Evolutionary conservation across 139 green algal genomes (phyloP), one percentile per base, ranked within the genome.

Genomic region (Klebsormidium nitens): DNA sequence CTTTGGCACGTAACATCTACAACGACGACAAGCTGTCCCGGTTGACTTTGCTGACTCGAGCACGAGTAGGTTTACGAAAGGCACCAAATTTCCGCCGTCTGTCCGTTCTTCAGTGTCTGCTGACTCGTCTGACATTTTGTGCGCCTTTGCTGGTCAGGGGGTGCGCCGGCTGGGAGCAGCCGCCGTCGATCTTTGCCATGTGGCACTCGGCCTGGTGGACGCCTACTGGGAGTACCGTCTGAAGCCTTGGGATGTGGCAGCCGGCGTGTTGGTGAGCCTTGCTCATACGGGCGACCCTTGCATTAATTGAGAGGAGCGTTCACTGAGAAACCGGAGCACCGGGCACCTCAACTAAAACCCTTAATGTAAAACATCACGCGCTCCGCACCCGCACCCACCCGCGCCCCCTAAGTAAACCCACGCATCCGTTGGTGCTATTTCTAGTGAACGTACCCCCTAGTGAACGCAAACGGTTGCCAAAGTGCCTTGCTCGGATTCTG

Each of bases 141-240:
- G 11, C 14, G 5, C 28, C n/a, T n/a, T n/a, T n/a, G n/a, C n/a
- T n/a, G n/a, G 40, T 2, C 69, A 77, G 70, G 76, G 76, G 2
- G 91, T 96, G 59, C 62, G 91, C 31, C 73, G 91, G 17, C 82
- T 95, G 26, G 91, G 91, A 1, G 88, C 91, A n/a, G 91, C 91
- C 17, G 83, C 90, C 4, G 86, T 96, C 31, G 90, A 96, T 76
- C 82, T 96, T 59, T 95, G 90, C 79, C 90, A 95, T 58, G 89
- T 96, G 42, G 89, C 87, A 19, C 69, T 88, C 14, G 89, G 87
- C 34, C 69, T 92, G 0, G 70, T 66, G 2, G 87, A 92, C 14
- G 87, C 65, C 11, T 92, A 88, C 67, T 92, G 87, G 86, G 87
- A 92, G 75, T 91, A 76, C 71, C 48, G 76, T 0, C 74, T 90